phyloP scores from a whole-genome alignment of 1,284 basidiomycete species.

The Ganoderma lingzhi region DNA sequence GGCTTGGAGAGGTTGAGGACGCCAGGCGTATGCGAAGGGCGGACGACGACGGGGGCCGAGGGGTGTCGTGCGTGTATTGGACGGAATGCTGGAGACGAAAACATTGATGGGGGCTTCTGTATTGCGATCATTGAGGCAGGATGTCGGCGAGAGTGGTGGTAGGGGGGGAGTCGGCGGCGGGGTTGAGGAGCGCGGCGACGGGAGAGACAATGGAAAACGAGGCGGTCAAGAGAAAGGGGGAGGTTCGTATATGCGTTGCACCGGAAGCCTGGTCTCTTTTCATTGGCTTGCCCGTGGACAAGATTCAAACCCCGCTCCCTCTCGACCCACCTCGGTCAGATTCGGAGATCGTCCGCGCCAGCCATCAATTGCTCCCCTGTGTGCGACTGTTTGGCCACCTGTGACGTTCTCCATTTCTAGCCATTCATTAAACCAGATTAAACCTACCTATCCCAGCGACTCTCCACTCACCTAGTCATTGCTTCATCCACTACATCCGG shows the following conservation, averaged over 20 bases:
- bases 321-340: slow-evolving; percentile 27
- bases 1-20: slow-evolving; percentile 75
- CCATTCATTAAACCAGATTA: not conserved
- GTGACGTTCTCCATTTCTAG: slow-evolving; percentile 11
- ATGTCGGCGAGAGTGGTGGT: slow-evolving; percentile 37
- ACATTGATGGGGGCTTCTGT: slow-evolving; percentile 58
- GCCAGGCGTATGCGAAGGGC: slow-evolving; percentile 75
- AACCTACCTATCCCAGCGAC: not conserved
- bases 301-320: slow-evolving; percentile 32
- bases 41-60: slow-evolving; percentile 74
- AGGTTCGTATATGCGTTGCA: slow-evolving; percentile 34
- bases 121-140: slow-evolving; percentile 66
- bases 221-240: slow-evolving; percentile 37
- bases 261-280: slow-evolving; percentile 31
- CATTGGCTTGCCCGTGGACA: slow-evolving; percentile 27
- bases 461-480: not conserved
- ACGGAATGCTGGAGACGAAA: slow-evolving; percentile 46
- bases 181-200: slow-evolving; percentile 39
- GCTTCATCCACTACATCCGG: not conserved
- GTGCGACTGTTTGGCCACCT: slow-evolving; percentile 16
- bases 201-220: slow-evolving; percentile 38
- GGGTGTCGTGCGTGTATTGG: slow-evolving; percentile 56
- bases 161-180: slow-evolving; percentile 38
- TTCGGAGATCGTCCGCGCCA: slow-evolving; percentile 29
- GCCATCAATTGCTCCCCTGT: slow-evolving; percentile 13